Conservation (phyloP, 306 rosid genomes). For the Carpinus viminea region DNA sequence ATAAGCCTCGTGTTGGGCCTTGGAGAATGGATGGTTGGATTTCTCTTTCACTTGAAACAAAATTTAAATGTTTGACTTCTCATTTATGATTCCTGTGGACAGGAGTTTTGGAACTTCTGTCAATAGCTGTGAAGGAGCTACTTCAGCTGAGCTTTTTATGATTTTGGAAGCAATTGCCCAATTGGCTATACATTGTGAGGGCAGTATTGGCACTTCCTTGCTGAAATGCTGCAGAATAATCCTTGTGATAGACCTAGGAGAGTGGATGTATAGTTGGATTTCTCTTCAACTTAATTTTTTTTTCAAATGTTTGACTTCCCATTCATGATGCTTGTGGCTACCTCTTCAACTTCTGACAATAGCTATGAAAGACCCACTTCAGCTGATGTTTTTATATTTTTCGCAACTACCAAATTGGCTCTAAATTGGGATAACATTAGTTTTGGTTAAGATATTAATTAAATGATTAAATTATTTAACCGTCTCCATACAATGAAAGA, state of each 20-base stretch:
- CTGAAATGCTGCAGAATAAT: background rate
- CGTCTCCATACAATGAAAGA: no score
- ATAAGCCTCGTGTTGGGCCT: no score
- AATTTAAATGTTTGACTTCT: background rate
- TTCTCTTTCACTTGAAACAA: background rate
- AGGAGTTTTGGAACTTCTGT: background rate
- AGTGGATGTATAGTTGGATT: background rate
- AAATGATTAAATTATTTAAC: no score
- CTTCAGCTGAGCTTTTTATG: background rate
- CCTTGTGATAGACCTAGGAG: background rate
- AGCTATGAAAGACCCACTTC: background rate
- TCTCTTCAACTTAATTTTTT: background rate
- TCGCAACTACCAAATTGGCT: background rate
- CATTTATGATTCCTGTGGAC: conserved; percentile 7
- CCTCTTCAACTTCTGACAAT: background rate
- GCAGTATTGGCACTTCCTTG: no score
- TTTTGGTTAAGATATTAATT: no score
- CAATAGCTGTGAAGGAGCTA: background rate
- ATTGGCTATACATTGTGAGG: background rate
- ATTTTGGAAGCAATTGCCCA: background rate
- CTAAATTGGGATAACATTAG: background rate
- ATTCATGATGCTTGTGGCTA: no score
- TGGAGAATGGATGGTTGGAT: background rate
- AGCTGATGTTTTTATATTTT: background rate
- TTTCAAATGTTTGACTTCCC: background rate